Evolutionary conservation across 768 basidiomycete genomes (phyloP).

Genomic region (Leucosporidium scottii): DNA sequence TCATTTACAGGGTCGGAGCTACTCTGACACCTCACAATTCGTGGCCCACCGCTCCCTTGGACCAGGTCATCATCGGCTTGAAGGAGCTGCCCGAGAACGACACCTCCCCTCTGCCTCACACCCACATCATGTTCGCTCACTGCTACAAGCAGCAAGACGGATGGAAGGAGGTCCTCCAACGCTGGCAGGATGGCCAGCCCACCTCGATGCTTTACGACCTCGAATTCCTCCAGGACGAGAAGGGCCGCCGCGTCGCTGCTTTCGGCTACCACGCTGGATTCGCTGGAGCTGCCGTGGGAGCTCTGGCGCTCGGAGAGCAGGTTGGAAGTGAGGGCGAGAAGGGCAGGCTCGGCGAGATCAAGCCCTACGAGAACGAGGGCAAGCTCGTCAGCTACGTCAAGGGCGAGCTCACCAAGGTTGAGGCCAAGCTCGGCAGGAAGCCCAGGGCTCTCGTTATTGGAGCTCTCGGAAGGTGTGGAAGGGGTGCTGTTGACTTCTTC

Average conservation of each 20-base stretch:
- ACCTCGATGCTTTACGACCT: constrained; percentile 82
- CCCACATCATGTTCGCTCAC: constrained; percentile 96
- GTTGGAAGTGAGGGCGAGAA: constrained; percentile 49
- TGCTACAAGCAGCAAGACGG: constrained; percentile 95
- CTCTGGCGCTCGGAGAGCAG: constrained; percentile 67
- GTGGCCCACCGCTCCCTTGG: constrained; percentile 72
- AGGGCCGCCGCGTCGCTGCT: constrained; percentile 85
- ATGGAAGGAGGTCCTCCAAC: constrained; percentile 75
- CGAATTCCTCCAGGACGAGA: constrained; percentile 82
- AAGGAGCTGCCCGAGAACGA: constrained; percentile 87
- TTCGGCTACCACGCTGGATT: constrained; percentile 99
- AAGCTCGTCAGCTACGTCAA: constrained; percentile 75
- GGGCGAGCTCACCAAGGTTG: constrained; percentile 57
- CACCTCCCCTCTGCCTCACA: constrained; percentile 71
- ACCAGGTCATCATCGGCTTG: constrained; percentile 80
- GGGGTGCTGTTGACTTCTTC: constrained; percentile 91
- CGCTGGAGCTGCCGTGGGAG: constrained; percentile 75
- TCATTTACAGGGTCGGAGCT: constrained; percentile 70
- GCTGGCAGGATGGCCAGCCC: constrained; percentile 66
- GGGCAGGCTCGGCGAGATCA: constrained; percentile 56
- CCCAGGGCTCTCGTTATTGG: constrained; percentile 89
- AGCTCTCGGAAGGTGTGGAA: constrained; percentile 87
- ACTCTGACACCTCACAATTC: constrained; percentile 76
- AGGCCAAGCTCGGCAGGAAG: constrained; percentile 48
- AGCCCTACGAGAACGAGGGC: constrained; percentile 73